phyloP scores from a whole-genome alignment of 441 rosid genomes.

The Pelargonium cotyledonis region DNA sequence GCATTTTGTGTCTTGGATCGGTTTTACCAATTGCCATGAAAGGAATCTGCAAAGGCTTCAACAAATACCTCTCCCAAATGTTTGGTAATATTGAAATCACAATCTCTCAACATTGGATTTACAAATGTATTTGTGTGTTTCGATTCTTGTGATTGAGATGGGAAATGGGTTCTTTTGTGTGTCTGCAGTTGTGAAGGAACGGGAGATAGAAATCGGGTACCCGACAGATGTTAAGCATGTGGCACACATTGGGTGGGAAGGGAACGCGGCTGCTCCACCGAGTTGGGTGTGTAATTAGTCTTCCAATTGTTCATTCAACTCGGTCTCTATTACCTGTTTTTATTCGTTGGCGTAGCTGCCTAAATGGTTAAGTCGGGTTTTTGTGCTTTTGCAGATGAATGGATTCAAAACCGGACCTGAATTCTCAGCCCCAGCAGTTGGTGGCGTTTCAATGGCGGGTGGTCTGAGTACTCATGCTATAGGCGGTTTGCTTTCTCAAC shows the following conservation, averaged over 20 bases:
- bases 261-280: neutral
- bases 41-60: neutral
- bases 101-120: neutral
- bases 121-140: neutral
- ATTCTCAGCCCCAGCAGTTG: neutral
- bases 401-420: neutral
- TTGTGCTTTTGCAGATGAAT: neutral
- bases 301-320: neutral
- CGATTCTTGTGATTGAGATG: neutral
- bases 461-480: neutral
- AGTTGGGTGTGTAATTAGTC: neutral
- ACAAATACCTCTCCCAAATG: neutral
- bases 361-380: neutral
- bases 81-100: neutral
- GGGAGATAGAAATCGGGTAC: neutral
- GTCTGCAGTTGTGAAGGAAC: neutral
- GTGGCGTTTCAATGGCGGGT: neutral
- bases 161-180: neutral
- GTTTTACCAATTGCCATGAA: neutral
- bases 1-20: neutral
- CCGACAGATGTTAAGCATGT: slow-evolving; percentile 4
- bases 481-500: neutral
- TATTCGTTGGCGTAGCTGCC: neutral
- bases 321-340: neutral
- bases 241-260: slow-evolving; percentile 1